Evolutionary conservation across 805 yeast genomes (phyloP).

Genomic region (Tetrapisispora phaffii): DNA sequence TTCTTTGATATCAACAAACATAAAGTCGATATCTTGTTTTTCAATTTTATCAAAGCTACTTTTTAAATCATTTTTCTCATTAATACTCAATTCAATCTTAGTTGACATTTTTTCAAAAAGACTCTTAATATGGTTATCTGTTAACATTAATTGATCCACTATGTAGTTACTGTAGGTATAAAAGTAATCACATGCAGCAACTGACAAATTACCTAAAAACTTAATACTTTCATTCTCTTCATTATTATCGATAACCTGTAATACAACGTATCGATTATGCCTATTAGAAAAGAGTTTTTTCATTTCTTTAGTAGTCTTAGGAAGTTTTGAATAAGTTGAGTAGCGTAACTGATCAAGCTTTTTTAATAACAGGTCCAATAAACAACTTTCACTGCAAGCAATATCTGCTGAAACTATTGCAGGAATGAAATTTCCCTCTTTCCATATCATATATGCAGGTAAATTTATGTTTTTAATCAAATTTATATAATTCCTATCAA

Average conservation of each 20-base stretch:
- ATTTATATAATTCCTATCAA: constrained; percentile 36
- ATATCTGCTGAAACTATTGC: neutral
- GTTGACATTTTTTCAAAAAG: neutral
- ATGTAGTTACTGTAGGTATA: neutral
- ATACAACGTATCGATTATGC: neutral
- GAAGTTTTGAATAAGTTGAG: neutral
- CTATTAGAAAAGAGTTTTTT: neutral
- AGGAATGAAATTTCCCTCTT: constrained; percentile 38
- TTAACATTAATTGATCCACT: neutral
- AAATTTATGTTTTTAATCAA: constrained; percentile 45
- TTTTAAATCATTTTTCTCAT: neutral
- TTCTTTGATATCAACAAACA: neutral
- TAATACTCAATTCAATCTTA: neutral
- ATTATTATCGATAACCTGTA: neutral
- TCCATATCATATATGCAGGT: constrained; percentile 55
- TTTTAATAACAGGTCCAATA: neutral
- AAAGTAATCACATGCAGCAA: constrained; percentile 1
- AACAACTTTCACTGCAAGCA: neutral
- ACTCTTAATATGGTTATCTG: neutral
- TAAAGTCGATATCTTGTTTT: neutral
- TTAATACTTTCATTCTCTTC: neutral
- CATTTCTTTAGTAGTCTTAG: neutral
- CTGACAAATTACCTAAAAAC: neutral
- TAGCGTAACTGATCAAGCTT: neutral
- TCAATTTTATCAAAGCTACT: neutral